Evolutionary conservation across 2,329 filamentous ascomycete genomes (phyloP).

Genomic region (Claviceps fusiformis): DNA sequence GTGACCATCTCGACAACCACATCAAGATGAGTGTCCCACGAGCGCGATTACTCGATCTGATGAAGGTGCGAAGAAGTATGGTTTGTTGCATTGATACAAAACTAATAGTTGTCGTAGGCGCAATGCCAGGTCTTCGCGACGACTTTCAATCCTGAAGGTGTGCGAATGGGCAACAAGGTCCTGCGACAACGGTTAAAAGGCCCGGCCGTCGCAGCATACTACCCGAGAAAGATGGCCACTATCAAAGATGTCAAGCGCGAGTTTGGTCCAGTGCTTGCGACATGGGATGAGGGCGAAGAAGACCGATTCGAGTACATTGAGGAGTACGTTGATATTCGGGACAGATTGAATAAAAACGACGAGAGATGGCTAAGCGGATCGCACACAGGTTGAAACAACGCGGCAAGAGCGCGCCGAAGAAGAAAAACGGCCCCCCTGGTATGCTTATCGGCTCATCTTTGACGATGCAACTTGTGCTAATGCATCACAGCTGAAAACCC

Average conservation of each 20-base stretch:
- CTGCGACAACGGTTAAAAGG: conserved; percentile 78
- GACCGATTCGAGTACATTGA: conserved; percentile 65
- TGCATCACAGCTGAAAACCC: conserved; percentile 13
- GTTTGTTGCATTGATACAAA: neutral
- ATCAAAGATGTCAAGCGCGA: conserved; percentile 60
- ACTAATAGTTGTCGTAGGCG: conserved; percentile 37
- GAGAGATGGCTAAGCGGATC: conserved; percentile 15
- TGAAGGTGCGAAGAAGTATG: conserved; percentile 48
- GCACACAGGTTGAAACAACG: conserved; percentile 51
- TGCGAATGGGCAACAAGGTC: conserved; percentile 82
- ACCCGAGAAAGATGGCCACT: conserved; percentile 61
- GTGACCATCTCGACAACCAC: conserved; percentile 16
- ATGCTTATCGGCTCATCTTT: conserved; percentile 8
- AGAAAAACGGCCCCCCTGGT: conserved; percentile 52
- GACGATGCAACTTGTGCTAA: neutral
- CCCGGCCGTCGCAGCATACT: conserved; percentile 74
- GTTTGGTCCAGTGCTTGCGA: conserved; percentile 52
- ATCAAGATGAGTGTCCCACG: conserved; percentile 49
- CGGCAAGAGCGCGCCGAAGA: conserved; percentile 81
- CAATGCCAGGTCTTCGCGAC: conserved; percentile 88
- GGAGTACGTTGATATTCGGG: conserved; percentile 32
- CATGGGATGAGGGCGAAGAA: conserved; percentile 63
- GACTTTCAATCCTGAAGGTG: conserved; percentile 72
- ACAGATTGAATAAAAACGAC: neutral
- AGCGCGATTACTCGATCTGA: conserved; percentile 52